Conservation (phyloP, 352 stramenopile species). For the Globisporangium camurandrum region DNA sequence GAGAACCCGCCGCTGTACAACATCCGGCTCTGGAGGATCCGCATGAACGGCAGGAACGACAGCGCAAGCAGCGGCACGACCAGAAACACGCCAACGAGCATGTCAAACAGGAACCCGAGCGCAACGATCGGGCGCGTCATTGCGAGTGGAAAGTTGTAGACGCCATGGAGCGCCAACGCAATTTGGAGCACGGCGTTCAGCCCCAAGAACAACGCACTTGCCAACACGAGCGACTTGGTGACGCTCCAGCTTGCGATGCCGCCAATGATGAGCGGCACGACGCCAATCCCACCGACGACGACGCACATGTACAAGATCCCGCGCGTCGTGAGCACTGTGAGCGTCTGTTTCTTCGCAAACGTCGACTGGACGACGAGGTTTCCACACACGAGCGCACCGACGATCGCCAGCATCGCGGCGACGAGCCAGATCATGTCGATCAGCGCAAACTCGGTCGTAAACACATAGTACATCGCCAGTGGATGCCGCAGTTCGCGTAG, state of each 20-base stretch:
- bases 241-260: constrained; percentile 47
- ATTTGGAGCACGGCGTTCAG: constrained; percentile 74
- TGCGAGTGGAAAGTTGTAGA: constrained; percentile 50
- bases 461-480: constrained; percentile 79
- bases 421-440: constrained; percentile 37
- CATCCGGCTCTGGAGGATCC: constrained; percentile 77
- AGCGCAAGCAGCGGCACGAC: constrained; percentile 65
- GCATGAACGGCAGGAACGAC: constrained; percentile 80
- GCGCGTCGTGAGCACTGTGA: constrained; percentile 43
- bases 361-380: constrained; percentile 35
- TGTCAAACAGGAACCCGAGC: constrained; percentile 84
- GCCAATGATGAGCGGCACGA: constrained; percentile 50
- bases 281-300: constrained; percentile 48
- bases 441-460: constrained; percentile 58
- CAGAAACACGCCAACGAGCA: constrained; percentile 75
- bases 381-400: constrained; percentile 44
- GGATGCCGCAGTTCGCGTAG: constrained; percentile 73
- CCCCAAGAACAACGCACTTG: constrained; percentile 54
- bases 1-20: constrained; percentile 87
- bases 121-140: constrained; percentile 60
- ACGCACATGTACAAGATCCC: constrained; percentile 71
- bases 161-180: constrained; percentile 54
- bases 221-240: constrained; percentile 62
- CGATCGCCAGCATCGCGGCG: constrained; percentile 39
- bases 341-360: constrained; percentile 48